These are phyloP conservation scores for Lenwebbia sp. DNA, from an alignment of 345 rosid genomes.

Conservation along the genomic window DNA sequence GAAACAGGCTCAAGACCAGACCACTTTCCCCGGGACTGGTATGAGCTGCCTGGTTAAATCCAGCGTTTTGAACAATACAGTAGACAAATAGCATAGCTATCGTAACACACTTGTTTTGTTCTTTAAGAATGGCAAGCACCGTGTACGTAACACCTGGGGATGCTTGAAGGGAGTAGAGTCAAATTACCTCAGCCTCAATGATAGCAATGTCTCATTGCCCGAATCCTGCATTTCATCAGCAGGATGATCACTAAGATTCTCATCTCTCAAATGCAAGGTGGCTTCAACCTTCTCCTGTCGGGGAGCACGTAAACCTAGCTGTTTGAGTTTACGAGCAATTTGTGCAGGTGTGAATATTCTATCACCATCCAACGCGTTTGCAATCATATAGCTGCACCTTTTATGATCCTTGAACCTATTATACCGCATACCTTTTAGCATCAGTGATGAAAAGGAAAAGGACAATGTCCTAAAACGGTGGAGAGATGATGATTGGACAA, in stretches of 20 bases:
- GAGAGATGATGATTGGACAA: not conserved
- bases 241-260: constrained; percentile 23
- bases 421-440: not conserved
- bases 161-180: not conserved
- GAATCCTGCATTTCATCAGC: constrained; percentile 19
- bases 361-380: constrained; percentile 57
- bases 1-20: not conserved
- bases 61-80: not conserved
- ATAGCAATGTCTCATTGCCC: constrained; percentile 56
- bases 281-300: constrained; percentile 26
- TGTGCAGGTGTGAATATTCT: constrained; percentile 55
- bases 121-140: not conserved
- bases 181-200: constrained; percentile 53
- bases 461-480: not conserved
- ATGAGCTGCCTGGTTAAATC: not conserved
- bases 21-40: not conserved
- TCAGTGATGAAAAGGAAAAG: not conserved
- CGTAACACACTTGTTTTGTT: not conserved
- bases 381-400: constrained; percentile 71
- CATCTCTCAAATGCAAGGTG: constrained; percentile 36
- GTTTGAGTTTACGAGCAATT: constrained; percentile 69
- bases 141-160: not conserved
- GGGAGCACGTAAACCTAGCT: constrained; percentile 58
- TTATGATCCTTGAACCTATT: constrained; percentile 69
- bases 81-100: not conserved